phyloP scores from a whole-genome alignment of 192 early-diverging fungal species.

The Borealophlyctis nickersoniae region DNA sequence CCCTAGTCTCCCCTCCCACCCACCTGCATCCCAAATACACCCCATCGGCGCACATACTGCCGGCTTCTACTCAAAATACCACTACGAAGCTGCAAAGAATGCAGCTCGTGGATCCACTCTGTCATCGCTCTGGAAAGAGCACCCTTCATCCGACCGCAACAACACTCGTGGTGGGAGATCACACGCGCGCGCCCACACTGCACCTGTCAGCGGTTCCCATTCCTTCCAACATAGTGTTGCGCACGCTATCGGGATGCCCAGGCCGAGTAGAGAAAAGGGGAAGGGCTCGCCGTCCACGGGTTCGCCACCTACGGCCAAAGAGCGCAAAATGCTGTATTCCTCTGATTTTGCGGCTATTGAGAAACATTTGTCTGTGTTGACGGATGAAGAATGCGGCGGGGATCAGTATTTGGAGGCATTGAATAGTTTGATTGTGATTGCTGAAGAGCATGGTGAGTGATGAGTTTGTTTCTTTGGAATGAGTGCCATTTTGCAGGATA shows the following conservation, averaged over 20 bases:
- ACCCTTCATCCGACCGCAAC: background rate
- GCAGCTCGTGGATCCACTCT: conserved; percentile 10
- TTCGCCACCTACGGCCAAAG: background rate
- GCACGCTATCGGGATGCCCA: conserved; percentile 9
- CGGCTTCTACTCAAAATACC: conserved; percentile 43
- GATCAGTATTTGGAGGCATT: conserved; percentile 30
- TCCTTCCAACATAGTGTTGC: conserved; percentile 11
- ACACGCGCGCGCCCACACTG: too few species aligned
- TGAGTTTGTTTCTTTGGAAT: background rate
- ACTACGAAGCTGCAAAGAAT: conserved; percentile 16
- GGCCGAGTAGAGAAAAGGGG: background rate
- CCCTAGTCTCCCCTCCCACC: conserved; percentile 18
- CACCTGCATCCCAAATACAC: conserved; percentile 8
- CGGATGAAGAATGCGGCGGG: conserved; percentile 33
- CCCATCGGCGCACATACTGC: conserved; percentile 42
- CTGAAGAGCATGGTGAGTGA: conserved; percentile 19
- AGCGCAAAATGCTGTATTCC: conserved; percentile 1
- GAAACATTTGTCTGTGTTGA: conserved; percentile 29
- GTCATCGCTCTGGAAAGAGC: background rate
- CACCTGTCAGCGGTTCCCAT: too few species aligned
- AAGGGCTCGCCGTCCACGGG: background rate
- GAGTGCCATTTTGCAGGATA: background rate
- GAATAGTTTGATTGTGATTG: conserved; percentile 25
- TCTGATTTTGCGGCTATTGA: conserved; percentile 34
- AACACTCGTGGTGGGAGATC: too few species aligned